These are phyloP conservation scores for Saururus chinensis DNA, from an alignment of 164 flowering plant species.

Conservation along the genomic window DNA sequence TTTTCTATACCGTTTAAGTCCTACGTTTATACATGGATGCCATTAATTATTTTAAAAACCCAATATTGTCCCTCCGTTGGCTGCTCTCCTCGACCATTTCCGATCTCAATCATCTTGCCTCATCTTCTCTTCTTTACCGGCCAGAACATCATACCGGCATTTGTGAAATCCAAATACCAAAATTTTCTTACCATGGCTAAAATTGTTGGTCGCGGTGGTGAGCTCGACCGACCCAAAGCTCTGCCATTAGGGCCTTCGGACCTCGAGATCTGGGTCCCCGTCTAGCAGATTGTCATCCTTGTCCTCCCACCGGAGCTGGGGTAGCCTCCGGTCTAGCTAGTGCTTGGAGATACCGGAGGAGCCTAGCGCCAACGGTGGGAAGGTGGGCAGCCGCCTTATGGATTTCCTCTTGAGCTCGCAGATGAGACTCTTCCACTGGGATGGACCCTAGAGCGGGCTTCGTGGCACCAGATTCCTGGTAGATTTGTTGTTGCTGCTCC, in stretches of 20 bases:
- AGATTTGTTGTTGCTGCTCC: neutral
- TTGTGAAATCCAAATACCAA: too few relatives aligned
- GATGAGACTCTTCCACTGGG: conserved; percentile 49
- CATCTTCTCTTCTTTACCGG: too few relatives aligned
- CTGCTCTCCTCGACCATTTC: too few relatives aligned
- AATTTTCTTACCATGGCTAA: conserved; percentile 63
- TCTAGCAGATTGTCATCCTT: conserved; percentile 22
- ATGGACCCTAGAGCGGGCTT: conserved; percentile 13
- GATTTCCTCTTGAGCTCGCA: conserved; percentile 47
- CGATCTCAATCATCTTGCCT: too few relatives aligned
- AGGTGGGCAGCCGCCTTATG: conserved; percentile 34
- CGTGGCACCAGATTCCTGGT: conserved; percentile 5
- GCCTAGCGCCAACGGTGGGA: conserved; percentile 23
- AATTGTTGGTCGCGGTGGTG: conserved; percentile 62
- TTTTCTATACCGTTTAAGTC: too few relatives aligned
- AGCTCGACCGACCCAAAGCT: conserved; percentile 53
- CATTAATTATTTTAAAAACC: too few relatives aligned
- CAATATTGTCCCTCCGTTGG: too few relatives aligned
- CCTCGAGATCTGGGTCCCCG: neutral
- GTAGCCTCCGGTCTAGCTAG: conserved; percentile 31
- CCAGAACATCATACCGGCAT: too few relatives aligned
- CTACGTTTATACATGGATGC: too few relatives aligned
- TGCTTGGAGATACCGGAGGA: conserved; percentile 32
- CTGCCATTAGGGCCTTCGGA: conserved; percentile 61
- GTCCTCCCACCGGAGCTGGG: conserved; percentile 29